Evolutionary conservation across 768 basidiomycete species (phyloP).

Genomic region (Russula earlei): DNA sequence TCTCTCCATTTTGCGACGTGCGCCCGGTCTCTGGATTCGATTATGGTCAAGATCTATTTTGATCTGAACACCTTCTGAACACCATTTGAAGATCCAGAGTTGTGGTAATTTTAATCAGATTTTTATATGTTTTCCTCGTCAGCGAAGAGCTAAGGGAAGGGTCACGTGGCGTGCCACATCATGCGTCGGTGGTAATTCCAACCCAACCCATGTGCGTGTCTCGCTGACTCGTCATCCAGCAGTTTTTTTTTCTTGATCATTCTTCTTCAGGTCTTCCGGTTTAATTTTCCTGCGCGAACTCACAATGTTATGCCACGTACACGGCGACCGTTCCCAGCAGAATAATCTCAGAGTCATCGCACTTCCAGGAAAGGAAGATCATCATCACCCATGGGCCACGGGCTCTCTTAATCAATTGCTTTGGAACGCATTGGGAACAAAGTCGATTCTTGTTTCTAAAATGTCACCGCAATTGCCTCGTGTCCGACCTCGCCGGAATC

Average conservation of each 20-base stretch:
- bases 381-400: not conserved
- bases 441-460: not conserved
- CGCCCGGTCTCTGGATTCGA: not conserved
- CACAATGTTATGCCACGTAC: too few relatives aligned
- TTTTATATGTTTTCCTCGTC: too few relatives aligned
- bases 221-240: too few relatives aligned
- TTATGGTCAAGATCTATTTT: not conserved
- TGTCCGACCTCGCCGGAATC: conserved; percentile 5
- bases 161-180: not conserved
- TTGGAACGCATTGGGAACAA: not conserved
- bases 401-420: not conserved
- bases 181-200: too few relatives aligned
- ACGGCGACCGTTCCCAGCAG: not conserved
- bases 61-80: not conserved
- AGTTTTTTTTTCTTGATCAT: too few relatives aligned
- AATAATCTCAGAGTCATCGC: not conserved
- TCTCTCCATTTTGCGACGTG: not conserved
- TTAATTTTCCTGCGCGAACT: too few relatives aligned
- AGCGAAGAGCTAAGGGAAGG: too few relatives aligned
- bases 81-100: not conserved
- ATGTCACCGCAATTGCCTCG: conserved; percentile 1
- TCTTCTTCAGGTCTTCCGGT: too few relatives aligned
- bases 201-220: too few relatives aligned
- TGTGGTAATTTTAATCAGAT: not conserved
- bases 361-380: too few relatives aligned